Conservation (phyloP, 495 filamentous ascomycete genomes). For the Aspergillus hancockii region DNA sequence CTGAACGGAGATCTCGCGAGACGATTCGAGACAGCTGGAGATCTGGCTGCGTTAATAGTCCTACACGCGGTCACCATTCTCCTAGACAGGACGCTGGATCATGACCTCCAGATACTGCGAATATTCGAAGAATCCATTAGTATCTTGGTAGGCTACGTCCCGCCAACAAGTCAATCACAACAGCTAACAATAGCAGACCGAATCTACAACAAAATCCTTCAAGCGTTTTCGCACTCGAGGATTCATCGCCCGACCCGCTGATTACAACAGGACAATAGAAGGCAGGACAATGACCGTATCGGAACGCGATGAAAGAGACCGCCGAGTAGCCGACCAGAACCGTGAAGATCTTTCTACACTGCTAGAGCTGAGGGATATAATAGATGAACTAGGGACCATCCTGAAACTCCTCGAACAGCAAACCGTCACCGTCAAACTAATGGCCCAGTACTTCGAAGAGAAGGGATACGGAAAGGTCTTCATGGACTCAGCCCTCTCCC, state of each 20-base stretch:
- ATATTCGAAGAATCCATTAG: slow-evolving; percentile 70
- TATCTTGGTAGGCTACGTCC: slow-evolving; percentile 46
- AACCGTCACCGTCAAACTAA: slow-evolving; percentile 47
- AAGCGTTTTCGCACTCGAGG: slow-evolving; percentile 60
- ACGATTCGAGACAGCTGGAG: slow-evolving; percentile 61
- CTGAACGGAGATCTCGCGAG: slow-evolving; percentile 66
- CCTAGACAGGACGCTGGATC: slow-evolving; percentile 57
- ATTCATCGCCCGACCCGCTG: slow-evolving; percentile 45
- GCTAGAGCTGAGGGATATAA: slow-evolving; percentile 65
- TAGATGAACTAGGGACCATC: slow-evolving; percentile 64
- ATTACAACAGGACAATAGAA: slow-evolving; percentile 49
- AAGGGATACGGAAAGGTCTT: slow-evolving; percentile 37
- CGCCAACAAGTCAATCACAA: slow-evolving; percentile 4
- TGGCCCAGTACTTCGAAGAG: slow-evolving; percentile 44
- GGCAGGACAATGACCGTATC: slow-evolving; percentile 40
- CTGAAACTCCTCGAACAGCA: slow-evolving; percentile 61
- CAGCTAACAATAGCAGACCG: slow-evolving; percentile 45
- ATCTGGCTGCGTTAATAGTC: slow-evolving; percentile 63
- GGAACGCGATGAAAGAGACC: slow-evolving; percentile 53
- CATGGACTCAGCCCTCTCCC: slow-evolving; percentile 52
- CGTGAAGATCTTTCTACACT: slow-evolving; percentile 64
- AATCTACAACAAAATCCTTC: slow-evolving; percentile 63
- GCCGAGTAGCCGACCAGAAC: slow-evolving; percentile 54
- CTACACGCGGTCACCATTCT: slow-evolving; percentile 65
- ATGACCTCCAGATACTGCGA: slow-evolving; percentile 63